Evolutionary conservation across 495 filamentous ascomycete species (phyloP).

Genomic region (Bacidia gigantensis): DNA sequence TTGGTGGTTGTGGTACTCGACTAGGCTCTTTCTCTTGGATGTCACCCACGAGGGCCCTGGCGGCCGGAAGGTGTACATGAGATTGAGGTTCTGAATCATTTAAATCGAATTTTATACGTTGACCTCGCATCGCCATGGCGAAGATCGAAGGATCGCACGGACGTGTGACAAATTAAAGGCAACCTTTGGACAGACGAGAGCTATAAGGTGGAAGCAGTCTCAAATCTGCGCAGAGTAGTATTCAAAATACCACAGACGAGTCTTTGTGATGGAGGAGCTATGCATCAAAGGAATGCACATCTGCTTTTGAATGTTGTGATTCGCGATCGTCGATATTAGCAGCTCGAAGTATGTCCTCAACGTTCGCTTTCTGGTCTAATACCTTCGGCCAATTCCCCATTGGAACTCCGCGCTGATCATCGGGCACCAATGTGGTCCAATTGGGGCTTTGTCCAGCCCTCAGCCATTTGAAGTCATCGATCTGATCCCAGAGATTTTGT

Average conservation of each 20-base stretch:
- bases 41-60: constrained; percentile 49
- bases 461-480: constrained; percentile 97
- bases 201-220: too few relatives aligned
- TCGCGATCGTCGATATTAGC: neutral
- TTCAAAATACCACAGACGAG: too few relatives aligned
- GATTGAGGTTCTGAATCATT: constrained; percentile 23
- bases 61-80: constrained; percentile 9
- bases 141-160: too few relatives aligned
- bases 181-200: too few relatives aligned
- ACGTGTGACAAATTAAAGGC: too few relatives aligned
- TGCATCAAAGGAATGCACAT: too few relatives aligned
- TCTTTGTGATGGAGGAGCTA: too few relatives aligned
- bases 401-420: constrained; percentile 21
- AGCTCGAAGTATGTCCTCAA: neutral
- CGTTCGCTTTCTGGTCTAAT: neutral
- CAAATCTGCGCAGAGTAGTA: too few relatives aligned
- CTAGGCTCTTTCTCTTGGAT: constrained; percentile 52
- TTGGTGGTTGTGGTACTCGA: constrained; percentile 51
- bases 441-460: constrained; percentile 77
- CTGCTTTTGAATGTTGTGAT: too few relatives aligned
- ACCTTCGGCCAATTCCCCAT: constrained; percentile 1
- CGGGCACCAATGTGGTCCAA: constrained; percentile 57
- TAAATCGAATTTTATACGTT: constrained; percentile 41
- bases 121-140: constrained; percentile 45
- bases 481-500: constrained; percentile 66